phyloP scores from a whole-genome alignment of 495 filamentous ascomycete genomes.

The Copromyces sp. region DNA sequence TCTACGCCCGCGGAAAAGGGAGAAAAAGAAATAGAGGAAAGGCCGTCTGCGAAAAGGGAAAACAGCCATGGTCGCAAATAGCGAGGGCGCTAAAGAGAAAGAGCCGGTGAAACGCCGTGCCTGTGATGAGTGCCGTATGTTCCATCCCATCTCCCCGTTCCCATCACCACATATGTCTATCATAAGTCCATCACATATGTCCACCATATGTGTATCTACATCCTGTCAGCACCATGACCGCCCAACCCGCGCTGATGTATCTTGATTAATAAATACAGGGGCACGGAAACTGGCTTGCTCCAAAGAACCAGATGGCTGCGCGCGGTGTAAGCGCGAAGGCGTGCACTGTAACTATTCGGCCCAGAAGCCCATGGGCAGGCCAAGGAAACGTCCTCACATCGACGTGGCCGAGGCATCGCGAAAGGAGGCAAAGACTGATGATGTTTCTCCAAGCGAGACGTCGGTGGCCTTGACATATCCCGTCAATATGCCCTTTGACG shows the following conservation, averaged over 20 bases:
- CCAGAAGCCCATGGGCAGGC: constrained; percentile 54
- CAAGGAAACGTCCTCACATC: constrained; percentile 42
- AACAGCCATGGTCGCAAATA: neutral
- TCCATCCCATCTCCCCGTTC: neutral
- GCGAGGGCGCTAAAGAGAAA: neutral
- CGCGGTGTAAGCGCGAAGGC: constrained; percentile 44
- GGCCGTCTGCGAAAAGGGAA: neutral
- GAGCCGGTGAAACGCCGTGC: constrained; percentile 37
- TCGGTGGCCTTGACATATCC: neutral
- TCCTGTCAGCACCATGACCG: neutral
- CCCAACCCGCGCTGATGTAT: constrained; percentile 7
- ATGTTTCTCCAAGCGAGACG: neutral
- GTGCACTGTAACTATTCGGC: constrained; percentile 47
- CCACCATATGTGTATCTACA: neutral
- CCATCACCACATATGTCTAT: neutral
- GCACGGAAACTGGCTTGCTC: constrained; percentile 51
- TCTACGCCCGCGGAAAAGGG: neutral
- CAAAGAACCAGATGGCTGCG: constrained; percentile 45
- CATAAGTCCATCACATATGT: neutral
- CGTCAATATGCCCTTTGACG: constrained; percentile 13
- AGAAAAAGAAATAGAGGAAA: neutral
- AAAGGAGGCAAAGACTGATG: neutral
- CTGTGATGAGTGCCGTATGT: constrained; percentile 55
- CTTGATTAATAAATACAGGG: constrained; percentile 29
- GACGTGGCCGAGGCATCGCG: constrained; percentile 15